These are phyloP conservation scores for Coprinellus micaceus DNA, from an alignment of 768 basidiomycete species.

Conservation along the genomic window DNA sequence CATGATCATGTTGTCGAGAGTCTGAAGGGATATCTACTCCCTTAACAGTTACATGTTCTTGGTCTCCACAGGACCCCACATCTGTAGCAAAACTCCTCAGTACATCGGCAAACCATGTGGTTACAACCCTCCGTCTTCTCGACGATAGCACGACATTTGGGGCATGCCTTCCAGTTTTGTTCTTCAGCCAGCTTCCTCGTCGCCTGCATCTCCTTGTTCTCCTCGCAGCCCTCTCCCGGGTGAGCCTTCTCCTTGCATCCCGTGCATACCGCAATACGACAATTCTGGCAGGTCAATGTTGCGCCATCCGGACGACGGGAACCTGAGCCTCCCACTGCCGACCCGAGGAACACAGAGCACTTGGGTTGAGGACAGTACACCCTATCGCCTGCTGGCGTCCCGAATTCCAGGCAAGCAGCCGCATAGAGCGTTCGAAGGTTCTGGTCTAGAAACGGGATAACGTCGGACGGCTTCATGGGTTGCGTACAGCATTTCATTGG, in stretches of 20 bases:
- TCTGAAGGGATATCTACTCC: too few species aligned
- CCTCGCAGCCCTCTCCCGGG: conserved; percentile 11
- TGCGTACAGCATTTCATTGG: conserved; percentile 10
- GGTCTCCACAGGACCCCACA: conserved; percentile 11
- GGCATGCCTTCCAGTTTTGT: conserved; percentile 9
- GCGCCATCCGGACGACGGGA: too few species aligned
- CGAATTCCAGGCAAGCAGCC: conserved; percentile 9
- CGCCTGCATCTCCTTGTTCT: conserved; percentile 2
- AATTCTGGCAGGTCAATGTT: conserved; percentile 8
- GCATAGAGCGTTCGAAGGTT: not conserved
- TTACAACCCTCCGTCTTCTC: conserved; percentile 13
- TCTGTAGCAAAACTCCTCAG: conserved; percentile 12
- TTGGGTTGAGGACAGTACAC: conserved; percentile 14
- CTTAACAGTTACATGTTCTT: conserved; percentile 3
- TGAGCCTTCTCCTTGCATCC: conserved; percentile 8
- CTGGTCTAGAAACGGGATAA: conserved; percentile 4
- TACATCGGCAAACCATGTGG: conserved; percentile 14
- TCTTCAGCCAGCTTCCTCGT: conserved; percentile 7
- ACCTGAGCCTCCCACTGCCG: too few species aligned
- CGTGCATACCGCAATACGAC: conserved; percentile 4
- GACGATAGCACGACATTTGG: conserved; percentile 9
- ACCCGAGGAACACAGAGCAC: conserved; percentile 13
- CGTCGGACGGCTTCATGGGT: conserved; percentile 2
- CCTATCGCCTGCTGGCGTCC: conserved; percentile 7
- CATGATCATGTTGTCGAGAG: too few species aligned